Evolutionary conservation across 345 rosid species (phyloP).

Genomic region (Turnera subulata): DNA sequence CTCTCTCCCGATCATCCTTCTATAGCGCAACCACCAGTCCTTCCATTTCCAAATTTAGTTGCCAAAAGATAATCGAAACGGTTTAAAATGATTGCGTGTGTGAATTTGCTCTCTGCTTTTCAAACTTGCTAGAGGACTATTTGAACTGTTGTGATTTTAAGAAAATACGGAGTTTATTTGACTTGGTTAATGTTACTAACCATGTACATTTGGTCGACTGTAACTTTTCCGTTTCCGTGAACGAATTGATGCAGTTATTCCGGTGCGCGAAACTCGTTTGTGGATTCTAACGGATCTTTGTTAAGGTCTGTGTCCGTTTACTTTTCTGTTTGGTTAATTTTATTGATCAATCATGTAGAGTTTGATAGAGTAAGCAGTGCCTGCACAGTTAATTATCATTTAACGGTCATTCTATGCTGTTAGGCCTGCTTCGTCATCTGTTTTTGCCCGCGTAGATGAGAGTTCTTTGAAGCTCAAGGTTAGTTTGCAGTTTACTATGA

Average conservation of each 20-base stretch:
- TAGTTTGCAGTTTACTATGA: constrained; percentile 21
- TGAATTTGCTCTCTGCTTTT: neutral
- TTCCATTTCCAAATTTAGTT: neutral
- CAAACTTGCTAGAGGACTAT: neutral
- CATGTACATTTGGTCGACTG: neutral
- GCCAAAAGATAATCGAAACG: no score
- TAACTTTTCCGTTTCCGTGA: constrained; percentile 4
- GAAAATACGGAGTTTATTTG: neutral
- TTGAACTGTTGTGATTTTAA: neutral
- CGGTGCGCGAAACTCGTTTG: constrained; percentile 30
- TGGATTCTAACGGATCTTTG: constrained; percentile 28
- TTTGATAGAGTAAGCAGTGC: neutral
- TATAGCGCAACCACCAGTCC: neutral
- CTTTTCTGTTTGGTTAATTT: neutral
- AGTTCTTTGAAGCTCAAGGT: constrained; percentile 48
- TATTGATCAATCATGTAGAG: no score
- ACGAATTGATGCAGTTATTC: constrained; percentile 44
- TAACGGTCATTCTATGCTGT: constrained; percentile 1
- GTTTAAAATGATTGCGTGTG: no score
- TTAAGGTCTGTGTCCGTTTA: constrained; percentile 46
- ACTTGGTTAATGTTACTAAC: neutral
- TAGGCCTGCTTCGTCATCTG: constrained; percentile 47
- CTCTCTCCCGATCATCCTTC: constrained; percentile 1
- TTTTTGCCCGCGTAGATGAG: constrained; percentile 31
- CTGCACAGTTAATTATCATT: neutral